Evolutionary conservation across 169 alveolate species (phyloP).

Genomic region (Amoebophrya sp.): DNA sequence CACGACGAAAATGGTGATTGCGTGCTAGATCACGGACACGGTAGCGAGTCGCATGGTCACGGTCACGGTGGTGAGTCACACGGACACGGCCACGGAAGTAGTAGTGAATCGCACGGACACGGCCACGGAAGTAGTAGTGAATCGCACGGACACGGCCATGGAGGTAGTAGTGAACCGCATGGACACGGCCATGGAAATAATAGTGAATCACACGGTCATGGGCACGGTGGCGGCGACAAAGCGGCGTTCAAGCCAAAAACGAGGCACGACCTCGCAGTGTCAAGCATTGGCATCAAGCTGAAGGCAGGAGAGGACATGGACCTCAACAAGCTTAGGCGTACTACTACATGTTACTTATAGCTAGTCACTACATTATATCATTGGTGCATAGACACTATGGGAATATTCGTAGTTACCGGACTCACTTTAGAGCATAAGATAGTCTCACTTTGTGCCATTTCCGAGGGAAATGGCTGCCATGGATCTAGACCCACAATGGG

Average conservation of each 20-base stretch:
- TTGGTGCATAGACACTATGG: too few relatives aligned
- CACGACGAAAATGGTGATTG: neutral
- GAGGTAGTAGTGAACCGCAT: neutral
- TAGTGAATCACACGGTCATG: neutral
- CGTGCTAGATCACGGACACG: neutral
- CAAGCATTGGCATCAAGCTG: neutral
- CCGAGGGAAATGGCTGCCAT: too few relatives aligned
- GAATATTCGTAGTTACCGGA: too few relatives aligned
- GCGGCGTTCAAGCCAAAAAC: neutral
- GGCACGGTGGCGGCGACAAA: neutral
- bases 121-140: too few relatives aligned
- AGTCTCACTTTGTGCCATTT: too few relatives aligned
- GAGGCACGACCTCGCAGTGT: neutral
- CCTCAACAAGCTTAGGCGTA: slow-evolving; percentile 6
- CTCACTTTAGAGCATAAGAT: too few relatives aligned
- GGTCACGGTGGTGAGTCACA: slow-evolving; percentile 8
- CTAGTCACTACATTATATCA: too few relatives aligned
- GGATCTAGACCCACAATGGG: too few relatives aligned
- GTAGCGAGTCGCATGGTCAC: neutral
- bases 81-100: neutral
- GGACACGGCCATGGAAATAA: neutral
- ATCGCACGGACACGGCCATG: neutral
- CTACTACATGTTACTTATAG: neutral
- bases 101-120: neutral
- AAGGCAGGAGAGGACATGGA: slow-evolving; percentile 3